A percentile compares a stretch with the other conserved stretches of the same genome.
These are phyloP conservation scores for Solanum lycopersicoides DNA, from an alignment of 257 asterid species.

Conservation along the genomic window DNA sequence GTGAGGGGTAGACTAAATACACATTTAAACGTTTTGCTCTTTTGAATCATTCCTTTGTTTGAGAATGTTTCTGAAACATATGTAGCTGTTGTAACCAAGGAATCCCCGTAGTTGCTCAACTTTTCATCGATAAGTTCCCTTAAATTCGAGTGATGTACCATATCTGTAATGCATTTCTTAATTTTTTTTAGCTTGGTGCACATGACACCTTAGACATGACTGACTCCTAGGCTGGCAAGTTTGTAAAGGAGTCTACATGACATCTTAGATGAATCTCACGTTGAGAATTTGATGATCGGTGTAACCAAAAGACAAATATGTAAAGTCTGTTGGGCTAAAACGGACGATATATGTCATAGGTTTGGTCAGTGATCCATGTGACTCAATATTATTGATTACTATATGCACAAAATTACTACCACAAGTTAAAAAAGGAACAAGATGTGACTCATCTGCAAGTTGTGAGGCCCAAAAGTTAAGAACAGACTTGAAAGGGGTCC, in stretches of 20 bases:
- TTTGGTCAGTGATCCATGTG: background rate
- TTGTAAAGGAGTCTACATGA: background rate
- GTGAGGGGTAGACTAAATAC: background rate
- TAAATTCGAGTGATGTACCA: background rate
- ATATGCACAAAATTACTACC: background rate
- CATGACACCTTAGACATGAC: too few relatives aligned
- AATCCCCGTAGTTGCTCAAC: background rate
- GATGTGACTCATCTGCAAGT: background rate
- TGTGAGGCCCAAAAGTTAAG: background rate
- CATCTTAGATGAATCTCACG: background rate
- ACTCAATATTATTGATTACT: background rate
- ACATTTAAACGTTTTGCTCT: background rate
- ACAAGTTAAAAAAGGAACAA: background rate
- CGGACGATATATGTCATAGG: background rate
- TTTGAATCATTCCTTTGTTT: background rate
- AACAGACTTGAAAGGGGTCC: background rate
- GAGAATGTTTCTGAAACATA: background rate
- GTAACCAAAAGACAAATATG: background rate
- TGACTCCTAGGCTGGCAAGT: too few relatives aligned
- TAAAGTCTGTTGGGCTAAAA: background rate
- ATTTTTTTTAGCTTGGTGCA: background rate
- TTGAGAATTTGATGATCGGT: background rate
- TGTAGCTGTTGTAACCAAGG: background rate
- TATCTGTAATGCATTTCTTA: background rate
- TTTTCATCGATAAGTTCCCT: background rate